These are phyloP conservation scores for Lepidium campestre DNA, from an alignment of 441 rosid species.

Conservation along the genomic window DNA sequence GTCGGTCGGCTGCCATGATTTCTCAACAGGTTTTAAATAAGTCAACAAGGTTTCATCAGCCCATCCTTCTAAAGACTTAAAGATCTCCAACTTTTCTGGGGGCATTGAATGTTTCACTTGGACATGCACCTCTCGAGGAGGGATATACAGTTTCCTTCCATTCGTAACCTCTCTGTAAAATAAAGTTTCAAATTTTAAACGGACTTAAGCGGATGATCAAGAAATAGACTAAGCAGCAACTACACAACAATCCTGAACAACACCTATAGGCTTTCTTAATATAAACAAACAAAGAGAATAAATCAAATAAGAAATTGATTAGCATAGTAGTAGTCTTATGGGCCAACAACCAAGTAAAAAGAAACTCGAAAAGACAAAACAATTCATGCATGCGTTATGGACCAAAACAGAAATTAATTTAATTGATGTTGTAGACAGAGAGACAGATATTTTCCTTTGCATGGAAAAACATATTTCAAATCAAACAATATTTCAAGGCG, in stretches of 20 bases:
- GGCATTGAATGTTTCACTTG: conserved; percentile 56
- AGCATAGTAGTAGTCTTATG: conserved; percentile 11
- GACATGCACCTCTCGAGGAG: conserved; percentile 38
- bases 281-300: background rate
- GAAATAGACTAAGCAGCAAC: background rate
- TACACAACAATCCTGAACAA: conserved; percentile 4
- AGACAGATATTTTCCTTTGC: background rate
- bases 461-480: background rate
- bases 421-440: background rate
- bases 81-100: conserved; percentile 45
- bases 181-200: background rate
- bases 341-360: conserved; percentile 20
- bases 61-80: conserved; percentile 47
- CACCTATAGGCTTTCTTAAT: background rate
- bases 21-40: conserved; percentile 46
- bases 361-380: background rate
- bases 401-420: background rate
- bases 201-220: background rate
- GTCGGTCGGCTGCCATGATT: conserved; percentile 46
- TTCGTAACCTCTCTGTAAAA: conserved; percentile 33
- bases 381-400: conserved; percentile 23
- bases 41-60: conserved; percentile 41
- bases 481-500: background rate
- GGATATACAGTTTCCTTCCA: conserved; percentile 32
- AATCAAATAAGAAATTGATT: background rate